Percentiles rank a stretch among this genome's conserved stretches.
These are phyloP conservation scores for Hortiboletus flavorubellus DNA, from an alignment of 768 basidiomycete genomes.

Conservation along the genomic window DNA sequence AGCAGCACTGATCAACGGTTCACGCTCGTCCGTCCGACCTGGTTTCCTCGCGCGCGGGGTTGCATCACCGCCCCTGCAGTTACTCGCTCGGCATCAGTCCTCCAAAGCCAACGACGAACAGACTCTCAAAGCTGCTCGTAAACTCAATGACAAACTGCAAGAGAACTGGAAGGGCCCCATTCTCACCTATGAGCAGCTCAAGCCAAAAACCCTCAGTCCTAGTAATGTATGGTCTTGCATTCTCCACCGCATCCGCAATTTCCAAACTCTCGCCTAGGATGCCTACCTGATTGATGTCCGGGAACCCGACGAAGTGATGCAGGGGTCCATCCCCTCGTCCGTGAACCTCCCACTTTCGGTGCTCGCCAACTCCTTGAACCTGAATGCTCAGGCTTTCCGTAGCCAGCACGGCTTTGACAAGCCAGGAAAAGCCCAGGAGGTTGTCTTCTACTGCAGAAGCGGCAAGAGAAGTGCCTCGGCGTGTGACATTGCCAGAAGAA, in stretches of 20 bases:
- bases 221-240: slow-evolving; percentile 43
- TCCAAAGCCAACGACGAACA: slow-evolving; percentile 25
- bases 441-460: slow-evolving; percentile 89
- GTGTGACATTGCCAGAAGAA: slow-evolving; percentile 74
- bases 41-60: slow-evolving; percentile 3
- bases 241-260: neutral
- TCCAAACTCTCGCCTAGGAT: slow-evolving; percentile 42
- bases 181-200: slow-evolving; percentile 76
- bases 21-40: slow-evolving; percentile 13
- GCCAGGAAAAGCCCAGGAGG: slow-evolving; percentile 64
- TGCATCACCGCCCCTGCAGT: slow-evolving; percentile 11
- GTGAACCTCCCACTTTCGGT: slow-evolving; percentile 85
- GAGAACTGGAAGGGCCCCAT: slow-evolving; percentile 75
- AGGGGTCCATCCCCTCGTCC: slow-evolving; percentile 89
- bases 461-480: slow-evolving; percentile 82
- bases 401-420: slow-evolving; percentile 71
- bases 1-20: slow-evolving; percentile 10
- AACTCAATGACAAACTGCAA: slow-evolving; percentile 39
- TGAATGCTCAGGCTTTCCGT: slow-evolving; percentile 54
- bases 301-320: slow-evolving; percentile 86
- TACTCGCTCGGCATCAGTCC: slow-evolving; percentile 35
- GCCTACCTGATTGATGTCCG: slow-evolving; percentile 86
- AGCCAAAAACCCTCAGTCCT: slow-evolving; percentile 76
- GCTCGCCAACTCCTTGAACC: slow-evolving; percentile 63
- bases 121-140: slow-evolving; percentile 29